phyloP scores from a whole-genome alignment of 306 rosid genomes.

The Medicago arabica region DNA sequence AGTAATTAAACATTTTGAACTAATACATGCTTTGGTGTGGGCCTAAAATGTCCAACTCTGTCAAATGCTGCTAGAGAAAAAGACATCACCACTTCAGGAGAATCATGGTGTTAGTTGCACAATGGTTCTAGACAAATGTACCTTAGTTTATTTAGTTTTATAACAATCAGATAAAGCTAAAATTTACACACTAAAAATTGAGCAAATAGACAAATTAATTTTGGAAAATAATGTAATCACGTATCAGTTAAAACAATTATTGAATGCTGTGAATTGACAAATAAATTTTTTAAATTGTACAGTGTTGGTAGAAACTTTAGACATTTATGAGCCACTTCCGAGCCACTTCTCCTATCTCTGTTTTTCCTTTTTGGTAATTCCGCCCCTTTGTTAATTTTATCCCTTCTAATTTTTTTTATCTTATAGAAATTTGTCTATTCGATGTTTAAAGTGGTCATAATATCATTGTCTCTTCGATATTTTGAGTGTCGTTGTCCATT shows the following conservation, averaged over 20 bases:
- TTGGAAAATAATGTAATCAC: not conserved
- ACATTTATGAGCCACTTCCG: too few relatives aligned
- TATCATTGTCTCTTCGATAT: too few relatives aligned
- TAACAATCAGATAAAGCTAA: not conserved
- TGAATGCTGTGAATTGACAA: too few relatives aligned
- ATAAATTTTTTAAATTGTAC: too few relatives aligned
- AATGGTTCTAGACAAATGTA: conserved; percentile 8
- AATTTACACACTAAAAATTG: not conserved
- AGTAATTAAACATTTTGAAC: not conserved
- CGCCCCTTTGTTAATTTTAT: too few relatives aligned
- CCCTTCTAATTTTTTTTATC: too few relatives aligned
- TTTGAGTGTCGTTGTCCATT: too few relatives aligned
- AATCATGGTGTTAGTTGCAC: conserved; percentile 39
- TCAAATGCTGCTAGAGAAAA: conserved; percentile 32
- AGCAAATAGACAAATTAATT: not conserved
- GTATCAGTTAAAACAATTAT: not conserved
- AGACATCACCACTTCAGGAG: conserved; percentile 29
- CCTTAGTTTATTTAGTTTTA: not conserved
- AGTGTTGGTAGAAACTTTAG: too few relatives aligned
- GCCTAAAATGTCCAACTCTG: not conserved
- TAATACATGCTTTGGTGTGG: not conserved
- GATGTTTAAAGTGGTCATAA: too few relatives aligned
- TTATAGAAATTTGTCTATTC: too few relatives aligned
- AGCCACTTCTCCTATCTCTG: too few relatives aligned
- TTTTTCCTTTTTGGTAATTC: too few relatives aligned